Percentiles rank a stretch among this genome's conserved stretches.
These are phyloP conservation scores for Amborella trichopoda DNA, from an alignment of 164 flowering plant species.

Conservation along the genomic window DNA sequence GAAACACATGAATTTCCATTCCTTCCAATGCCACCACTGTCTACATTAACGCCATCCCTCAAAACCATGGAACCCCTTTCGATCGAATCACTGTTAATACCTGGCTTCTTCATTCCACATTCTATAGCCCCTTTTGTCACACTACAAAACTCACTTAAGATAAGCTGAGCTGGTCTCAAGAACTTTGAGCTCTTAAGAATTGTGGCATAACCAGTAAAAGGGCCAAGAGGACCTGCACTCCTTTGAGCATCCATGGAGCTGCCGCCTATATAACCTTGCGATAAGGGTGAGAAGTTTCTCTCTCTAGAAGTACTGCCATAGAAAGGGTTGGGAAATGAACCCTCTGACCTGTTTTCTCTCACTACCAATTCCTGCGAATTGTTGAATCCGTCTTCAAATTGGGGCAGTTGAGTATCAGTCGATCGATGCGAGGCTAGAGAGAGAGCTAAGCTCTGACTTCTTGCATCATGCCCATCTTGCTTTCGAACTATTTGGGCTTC, in stretches of 20 bases:
- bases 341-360: no score
- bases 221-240: constrained; percentile 71
- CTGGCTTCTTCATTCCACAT: constrained; percentile 11
- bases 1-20: constrained; percentile 20
- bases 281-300: no score
- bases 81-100: constrained; percentile 12
- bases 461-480: no score
- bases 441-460: no score
- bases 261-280: no score
- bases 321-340: no score
- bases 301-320: no score
- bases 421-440: no score
- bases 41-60: constrained; percentile 12
- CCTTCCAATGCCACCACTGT: constrained; percentile 12
- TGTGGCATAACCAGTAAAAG: constrained; percentile 85
- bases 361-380: no score
- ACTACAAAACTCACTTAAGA: constrained; percentile 49
- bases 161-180: constrained; percentile 58
- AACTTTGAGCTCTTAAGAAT: constrained; percentile 67
- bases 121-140: constrained; percentile 5
- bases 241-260: constrained; percentile 21
- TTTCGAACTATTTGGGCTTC: no score
- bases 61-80: constrained; percentile 13
- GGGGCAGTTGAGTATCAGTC: no score
- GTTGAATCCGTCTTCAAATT: no score